Conservation (phyloP, 305 asterid genomes). For the Salvia sclarea region DNA sequence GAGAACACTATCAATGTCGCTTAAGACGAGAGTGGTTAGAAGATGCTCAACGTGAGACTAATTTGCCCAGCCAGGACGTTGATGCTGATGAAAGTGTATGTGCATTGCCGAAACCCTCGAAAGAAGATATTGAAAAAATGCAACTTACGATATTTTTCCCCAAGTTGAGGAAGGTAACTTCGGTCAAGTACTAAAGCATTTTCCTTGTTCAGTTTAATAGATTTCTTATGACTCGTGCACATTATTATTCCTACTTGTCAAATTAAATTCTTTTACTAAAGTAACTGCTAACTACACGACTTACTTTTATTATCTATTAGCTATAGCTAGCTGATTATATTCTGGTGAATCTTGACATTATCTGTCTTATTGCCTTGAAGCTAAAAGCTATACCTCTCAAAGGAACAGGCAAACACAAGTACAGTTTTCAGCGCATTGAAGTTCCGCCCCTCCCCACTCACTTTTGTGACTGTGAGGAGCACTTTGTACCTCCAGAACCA, state of each 20-base stretch:
- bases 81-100: conserved; percentile 37
- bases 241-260: not conserved
- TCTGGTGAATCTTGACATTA: conserved; percentile 26
- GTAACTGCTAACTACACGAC: too few species aligned
- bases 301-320: not conserved
- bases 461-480: conserved; percentile 91
- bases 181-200: not conserved
- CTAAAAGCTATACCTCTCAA: conserved; percentile 68
- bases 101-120: conserved; percentile 40
- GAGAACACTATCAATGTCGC: conserved; percentile 61
- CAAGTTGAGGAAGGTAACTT: conserved; percentile 70
- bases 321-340: conserved; percentile 12
- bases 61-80: conserved; percentile 32
- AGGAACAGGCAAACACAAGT: conserved; percentile 93
- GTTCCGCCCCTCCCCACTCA: conserved; percentile 68
- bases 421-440: conserved; percentile 89
- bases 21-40: conserved; percentile 73
- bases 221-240: not conserved
- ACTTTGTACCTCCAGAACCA: conserved; percentile 45
- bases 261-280: conserved; percentile 1
- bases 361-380: conserved; percentile 43
- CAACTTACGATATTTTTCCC: conserved; percentile 76
- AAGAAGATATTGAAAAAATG: conserved; percentile 46
- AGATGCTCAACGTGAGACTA: conserved; percentile 52
- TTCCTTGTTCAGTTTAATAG: not conserved